Evolutionary conservation across 208 protist genomes (phyloP).

Genomic region (Leishmania major): DNA sequence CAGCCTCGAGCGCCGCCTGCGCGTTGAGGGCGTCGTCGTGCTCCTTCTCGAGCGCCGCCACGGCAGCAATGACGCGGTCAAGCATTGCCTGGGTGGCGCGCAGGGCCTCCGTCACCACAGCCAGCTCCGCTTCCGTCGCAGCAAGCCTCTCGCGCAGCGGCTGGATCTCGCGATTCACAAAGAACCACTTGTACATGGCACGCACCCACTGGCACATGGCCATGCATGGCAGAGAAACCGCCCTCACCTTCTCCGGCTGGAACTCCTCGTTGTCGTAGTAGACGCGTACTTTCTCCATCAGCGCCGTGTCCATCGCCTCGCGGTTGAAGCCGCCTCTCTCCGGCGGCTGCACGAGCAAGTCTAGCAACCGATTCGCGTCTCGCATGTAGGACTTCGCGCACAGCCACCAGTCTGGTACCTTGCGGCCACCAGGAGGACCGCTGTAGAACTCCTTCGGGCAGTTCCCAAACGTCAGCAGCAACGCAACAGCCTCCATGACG

Average conservation of each 20-base stretch:
- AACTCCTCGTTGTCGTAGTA: conserved; percentile 95
- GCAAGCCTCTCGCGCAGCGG: conserved; percentile 90
- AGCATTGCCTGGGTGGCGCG: conserved; percentile 90
- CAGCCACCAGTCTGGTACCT: conserved; percentile 96
- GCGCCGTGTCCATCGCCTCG: conserved; percentile 93
- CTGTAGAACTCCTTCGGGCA: conserved; percentile 94
- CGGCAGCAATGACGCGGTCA: conserved; percentile 92
- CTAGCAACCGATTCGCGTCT: conserved; percentile 90
- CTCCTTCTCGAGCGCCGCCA: conserved; percentile 93
- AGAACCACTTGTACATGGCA: conserved; percentile 98
- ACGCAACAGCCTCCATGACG: conserved; percentile 98
- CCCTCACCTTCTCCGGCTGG: conserved; percentile 90
- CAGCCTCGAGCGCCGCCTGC: conserved; percentile 92
- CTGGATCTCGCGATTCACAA: conserved; percentile 95
- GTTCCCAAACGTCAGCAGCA: conserved; percentile 95
- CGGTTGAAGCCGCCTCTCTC: conserved; percentile 91
- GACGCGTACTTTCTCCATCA: conserved; percentile 94
- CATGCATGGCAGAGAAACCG: conserved; percentile 96
- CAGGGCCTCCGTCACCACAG: conserved; percentile 88
- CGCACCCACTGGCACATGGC: conserved; percentile 98
- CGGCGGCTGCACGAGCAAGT: conserved; percentile 87
- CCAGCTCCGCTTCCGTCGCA: conserved; percentile 91
- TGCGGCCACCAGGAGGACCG: conserved; percentile 90
- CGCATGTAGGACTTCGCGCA: conserved; percentile 94
- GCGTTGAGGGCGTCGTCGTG: conserved; percentile 92